These are phyloP conservation scores for Heteromeles arbutifolia DNA, from an alignment of 306 rosid genomes.

Conservation along the genomic window DNA sequence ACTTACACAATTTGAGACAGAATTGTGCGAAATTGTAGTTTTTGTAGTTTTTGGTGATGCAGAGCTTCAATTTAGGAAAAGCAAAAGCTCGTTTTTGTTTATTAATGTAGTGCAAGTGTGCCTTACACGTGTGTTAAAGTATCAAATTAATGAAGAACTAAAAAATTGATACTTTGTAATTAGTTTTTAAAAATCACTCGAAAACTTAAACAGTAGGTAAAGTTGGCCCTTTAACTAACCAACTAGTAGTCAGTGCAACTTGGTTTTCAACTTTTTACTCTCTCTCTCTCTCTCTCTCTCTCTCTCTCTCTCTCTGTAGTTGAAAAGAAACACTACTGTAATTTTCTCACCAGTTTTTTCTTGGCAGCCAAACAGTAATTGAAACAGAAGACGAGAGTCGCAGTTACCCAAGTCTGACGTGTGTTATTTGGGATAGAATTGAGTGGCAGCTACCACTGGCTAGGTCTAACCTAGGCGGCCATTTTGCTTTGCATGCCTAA, in stretches of 20 bases:
- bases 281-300: neutral
- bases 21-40: neutral
- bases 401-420: neutral
- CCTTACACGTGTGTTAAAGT: too few species aligned
- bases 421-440: neutral
- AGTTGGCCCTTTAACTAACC: neutral
- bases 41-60: neutral
- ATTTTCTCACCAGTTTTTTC: slow-evolving; percentile 3
- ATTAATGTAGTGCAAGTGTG: neutral
- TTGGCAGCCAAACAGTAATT: slow-evolving; percentile 8
- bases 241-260: neutral
- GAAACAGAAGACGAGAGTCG: neutral
- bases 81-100: too few species aligned
- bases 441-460: neutral
- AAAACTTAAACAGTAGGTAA: too few species aligned
- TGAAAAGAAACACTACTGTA: neutral
- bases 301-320: neutral
- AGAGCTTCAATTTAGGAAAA: too few species aligned
- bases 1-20: too few species aligned
- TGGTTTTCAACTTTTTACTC: neutral
- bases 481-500: slow-evolving; percentile 13
- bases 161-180: too few species aligned
- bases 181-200: too few species aligned
- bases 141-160: too few species aligned
- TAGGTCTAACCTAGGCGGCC: neutral